Evolutionary conservation across 352 stramenopile species (phyloP).

Genomic region (Phytopythium helicoides): DNA sequence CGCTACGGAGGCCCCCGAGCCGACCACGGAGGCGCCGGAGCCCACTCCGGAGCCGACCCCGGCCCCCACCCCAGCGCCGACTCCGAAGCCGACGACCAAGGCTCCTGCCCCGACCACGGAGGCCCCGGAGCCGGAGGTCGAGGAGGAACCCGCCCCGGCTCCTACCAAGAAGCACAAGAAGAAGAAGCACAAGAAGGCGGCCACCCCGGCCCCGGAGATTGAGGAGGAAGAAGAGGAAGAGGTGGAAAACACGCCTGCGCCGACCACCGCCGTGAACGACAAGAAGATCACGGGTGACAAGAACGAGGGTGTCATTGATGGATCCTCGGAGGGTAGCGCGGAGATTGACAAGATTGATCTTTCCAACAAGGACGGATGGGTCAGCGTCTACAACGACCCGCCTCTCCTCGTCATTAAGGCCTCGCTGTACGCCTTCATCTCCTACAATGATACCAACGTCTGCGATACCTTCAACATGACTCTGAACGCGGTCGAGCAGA

Average conservation of each 20-base stretch:
- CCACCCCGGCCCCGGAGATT: background rate
- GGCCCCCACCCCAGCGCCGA: too few species aligned
- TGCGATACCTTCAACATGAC: too few species aligned
- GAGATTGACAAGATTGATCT: slow-evolving; percentile 87
- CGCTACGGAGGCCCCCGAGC: slow-evolving; percentile 2
- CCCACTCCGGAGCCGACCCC: too few species aligned
- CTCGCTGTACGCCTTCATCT: too few species aligned
- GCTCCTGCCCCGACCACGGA: slow-evolving; percentile 1
- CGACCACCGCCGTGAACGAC: too few species aligned
- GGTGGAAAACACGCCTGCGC: background rate
- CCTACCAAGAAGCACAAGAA: slow-evolving; percentile 16
- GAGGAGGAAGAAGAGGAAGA: slow-evolving; percentile 9
- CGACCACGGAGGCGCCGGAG: slow-evolving; percentile 19
- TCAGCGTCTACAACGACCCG: slow-evolving; percentile 82
- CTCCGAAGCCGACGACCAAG: slow-evolving; percentile 4
- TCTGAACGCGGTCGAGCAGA: slow-evolving; percentile 82
- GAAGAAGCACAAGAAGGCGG: slow-evolving; percentile 15
- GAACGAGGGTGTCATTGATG: slow-evolving; percentile 77
- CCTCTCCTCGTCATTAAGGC: slow-evolving; percentile 83
- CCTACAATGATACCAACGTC: too few species aligned
- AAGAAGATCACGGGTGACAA: too few species aligned
- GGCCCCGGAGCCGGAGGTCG: slow-evolving; percentile 10
- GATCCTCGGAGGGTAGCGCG: slow-evolving; percentile 68
- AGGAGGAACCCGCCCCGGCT: slow-evolving; percentile 11
- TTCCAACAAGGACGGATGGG: slow-evolving; percentile 65